Base-by-base conservation (phyloP, 2,329 filamentous ascomycete genomes). In the Penicillium sp. region DNA sequence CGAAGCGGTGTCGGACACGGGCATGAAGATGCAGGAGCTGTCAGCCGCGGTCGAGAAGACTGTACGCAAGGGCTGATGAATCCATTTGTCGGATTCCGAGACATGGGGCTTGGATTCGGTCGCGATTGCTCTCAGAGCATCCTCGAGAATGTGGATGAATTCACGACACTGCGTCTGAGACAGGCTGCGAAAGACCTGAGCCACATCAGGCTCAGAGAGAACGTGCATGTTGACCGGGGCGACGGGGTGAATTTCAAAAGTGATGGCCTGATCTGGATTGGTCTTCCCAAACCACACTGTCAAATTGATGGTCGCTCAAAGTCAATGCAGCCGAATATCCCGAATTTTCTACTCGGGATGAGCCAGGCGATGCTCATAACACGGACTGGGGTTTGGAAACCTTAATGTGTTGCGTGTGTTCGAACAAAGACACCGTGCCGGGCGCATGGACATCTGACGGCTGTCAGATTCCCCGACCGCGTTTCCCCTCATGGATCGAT, bases 21-120 rank as follows among this genome's bases (percentile, higher is more conserved):
- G 86, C 83, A 89, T 88, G 63, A 88, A 89, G 24, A 89, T 69
- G 2, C 83, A 87, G 13, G 80, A 84, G 28, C 73, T 69, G 5
- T 67, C 55, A 5, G 62, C 57, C 36, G 61, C 67, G 7, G 72
- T 74, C 29, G 58, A 59, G 44, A 75, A 70, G 9, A 63, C 56
- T 29, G 65, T 66, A 41, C 73, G 67, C 6, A 73, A 63, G 2
- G 73, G 73, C 50, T 76, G 73, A 46, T 74, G 69, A 26, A 73
- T 66, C 7, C 58, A 49, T 39, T 62, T 61, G 11, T 64, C 51
- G 5, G 64, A 51, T 18, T 49, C 47, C 18, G 58, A 47, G 5
- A 52, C 52, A 13, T 51, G 55, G 37, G 64, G 56, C 28, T 68
- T 59, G 12, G 59, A 53, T 13, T 60, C 57, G 9, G 45, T 44